Conservation (phyloP, 192 early-diverging fungal genomes). For the Coemansia sp. region DNA sequence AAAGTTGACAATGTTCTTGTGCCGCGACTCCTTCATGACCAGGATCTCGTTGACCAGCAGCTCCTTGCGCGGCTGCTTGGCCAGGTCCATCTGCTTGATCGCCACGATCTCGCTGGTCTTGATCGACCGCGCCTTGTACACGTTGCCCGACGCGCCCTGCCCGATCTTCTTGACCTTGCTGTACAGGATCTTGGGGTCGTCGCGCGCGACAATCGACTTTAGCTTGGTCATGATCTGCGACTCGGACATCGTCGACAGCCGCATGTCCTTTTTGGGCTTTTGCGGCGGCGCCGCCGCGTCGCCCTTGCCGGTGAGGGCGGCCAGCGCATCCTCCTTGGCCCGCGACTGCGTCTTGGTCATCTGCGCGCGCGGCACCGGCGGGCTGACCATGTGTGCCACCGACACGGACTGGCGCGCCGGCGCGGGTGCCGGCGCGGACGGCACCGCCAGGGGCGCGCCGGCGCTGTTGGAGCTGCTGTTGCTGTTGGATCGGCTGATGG, state of each 20-base stretch:
- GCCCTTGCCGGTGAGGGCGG: conserved; percentile 49
- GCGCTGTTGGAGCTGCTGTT: conserved; percentile 8
- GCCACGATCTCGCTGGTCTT: conserved; percentile 74
- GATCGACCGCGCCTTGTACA: conserved; percentile 84
- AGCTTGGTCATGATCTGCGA: conserved; percentile 93
- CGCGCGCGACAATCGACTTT: conserved; percentile 80
- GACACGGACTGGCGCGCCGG: conserved; percentile 3
- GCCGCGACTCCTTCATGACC: conserved; percentile 89
- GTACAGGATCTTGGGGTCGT: conserved; percentile 88
- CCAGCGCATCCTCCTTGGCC: conserved; percentile 54
- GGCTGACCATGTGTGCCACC: not conserved
- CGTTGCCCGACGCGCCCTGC: conserved; percentile 97
- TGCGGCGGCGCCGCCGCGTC: conserved; percentile 39
- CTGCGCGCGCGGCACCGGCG: conserved; percentile 16
- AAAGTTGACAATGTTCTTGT: conserved; percentile 98
- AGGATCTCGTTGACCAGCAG: conserved; percentile 89
- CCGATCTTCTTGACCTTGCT: conserved; percentile 94
- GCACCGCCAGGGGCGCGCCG: conserved; percentile 15
- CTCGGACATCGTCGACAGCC: conserved; percentile 86
- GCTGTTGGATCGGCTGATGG: conserved; percentile 34
- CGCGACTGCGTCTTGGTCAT: conserved; percentile 52
- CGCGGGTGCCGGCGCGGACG: conserved; percentile 16
- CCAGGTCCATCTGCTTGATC: conserved; percentile 91
- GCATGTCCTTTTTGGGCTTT: conserved; percentile 68
- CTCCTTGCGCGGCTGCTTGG: conserved; percentile 83